Evolutionary conservation across 139 green algal genomes (phyloP).

Genomic region (Micromonas pusilla): DNA sequence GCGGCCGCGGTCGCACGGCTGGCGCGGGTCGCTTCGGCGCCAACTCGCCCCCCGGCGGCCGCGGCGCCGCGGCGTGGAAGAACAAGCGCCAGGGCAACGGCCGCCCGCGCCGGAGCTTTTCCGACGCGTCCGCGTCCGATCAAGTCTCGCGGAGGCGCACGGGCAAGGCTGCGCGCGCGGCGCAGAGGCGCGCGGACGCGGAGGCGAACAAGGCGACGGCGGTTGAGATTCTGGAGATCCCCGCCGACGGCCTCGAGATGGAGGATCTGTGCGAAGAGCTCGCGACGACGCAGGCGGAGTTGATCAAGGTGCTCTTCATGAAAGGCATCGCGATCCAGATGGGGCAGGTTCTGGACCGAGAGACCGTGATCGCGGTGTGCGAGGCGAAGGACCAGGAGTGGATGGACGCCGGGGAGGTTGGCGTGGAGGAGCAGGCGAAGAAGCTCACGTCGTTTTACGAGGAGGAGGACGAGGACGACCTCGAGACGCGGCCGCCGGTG

Average conservation of each 20-base stretch:
- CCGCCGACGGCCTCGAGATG: constrained; percentile 76
- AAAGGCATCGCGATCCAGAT: constrained; percentile 87
- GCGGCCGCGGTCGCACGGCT: neutral
- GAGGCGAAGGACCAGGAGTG: constrained; percentile 61
- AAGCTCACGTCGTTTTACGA: constrained; percentile 69
- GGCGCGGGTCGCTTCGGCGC: neutral
- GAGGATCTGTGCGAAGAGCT: constrained; percentile 69
- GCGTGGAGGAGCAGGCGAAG: constrained; percentile 42
- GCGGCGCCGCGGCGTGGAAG: neutral
- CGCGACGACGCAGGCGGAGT: constrained; percentile 64
- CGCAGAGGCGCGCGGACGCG: neutral
- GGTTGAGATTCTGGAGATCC: constrained; percentile 89
- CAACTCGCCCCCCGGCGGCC: neutral
- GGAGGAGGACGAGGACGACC: constrained; percentile 69
- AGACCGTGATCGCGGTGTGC: constrained; percentile 65
- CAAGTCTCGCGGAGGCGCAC: neutral
- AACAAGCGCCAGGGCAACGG: neutral
- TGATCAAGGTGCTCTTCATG: constrained; percentile 93
- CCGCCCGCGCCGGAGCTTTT: neutral
- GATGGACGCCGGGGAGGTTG: constrained; percentile 44
- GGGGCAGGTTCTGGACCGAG: constrained; percentile 66
- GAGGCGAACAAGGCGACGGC: constrained; percentile 17
- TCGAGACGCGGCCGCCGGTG: constrained; percentile 72
- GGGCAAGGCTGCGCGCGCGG: neutral
- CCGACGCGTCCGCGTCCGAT: neutral